Evolutionary conservation across 805 yeast species (phyloP).

Genomic region (Zygosaccharomyces kombuchaensis): DNA sequence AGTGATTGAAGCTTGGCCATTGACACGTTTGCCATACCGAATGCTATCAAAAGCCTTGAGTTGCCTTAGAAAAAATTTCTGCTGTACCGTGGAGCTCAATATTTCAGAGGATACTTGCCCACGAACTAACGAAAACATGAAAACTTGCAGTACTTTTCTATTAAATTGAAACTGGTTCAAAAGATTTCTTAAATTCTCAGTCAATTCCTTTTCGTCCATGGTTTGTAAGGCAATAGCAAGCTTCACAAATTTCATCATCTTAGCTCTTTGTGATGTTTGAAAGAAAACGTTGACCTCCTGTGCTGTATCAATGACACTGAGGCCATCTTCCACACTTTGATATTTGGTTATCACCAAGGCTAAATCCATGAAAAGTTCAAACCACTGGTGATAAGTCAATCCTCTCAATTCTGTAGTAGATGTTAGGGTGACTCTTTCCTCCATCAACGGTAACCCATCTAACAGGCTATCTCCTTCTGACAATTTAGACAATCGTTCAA

Average conservation of each 20-base stretch:
- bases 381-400: constrained; percentile 75
- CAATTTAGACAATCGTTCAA: constrained; percentile 62
- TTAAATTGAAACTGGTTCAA: constrained; percentile 72
- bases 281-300: constrained; percentile 73
- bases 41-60: constrained; percentile 82
- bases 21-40: constrained; percentile 46
- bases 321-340: constrained; percentile 59
- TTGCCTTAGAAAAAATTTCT: constrained; percentile 84
- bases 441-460: constrained; percentile 35
- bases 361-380: constrained; percentile 73
- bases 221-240: constrained; percentile 52
- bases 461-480: constrained; percentile 50
- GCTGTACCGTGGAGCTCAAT: constrained; percentile 76
- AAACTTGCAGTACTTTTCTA: constrained; percentile 59
- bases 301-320: constrained; percentile 67
- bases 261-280: constrained; percentile 56
- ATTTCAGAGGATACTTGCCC: constrained; percentile 56
- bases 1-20: constrained; percentile 75
- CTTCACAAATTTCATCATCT: constrained; percentile 58
- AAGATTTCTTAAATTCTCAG: constrained; percentile 57
- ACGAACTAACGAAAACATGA: constrained; percentile 56
- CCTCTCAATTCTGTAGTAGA: constrained; percentile 69
- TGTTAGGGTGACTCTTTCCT: constrained; percentile 42
- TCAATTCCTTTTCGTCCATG: constrained; percentile 50
- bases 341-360: constrained; percentile 62